Base-by-base conservation (phyloP, 495 filamentous ascomycete genomes). In the Daldinia loculata region DNA sequence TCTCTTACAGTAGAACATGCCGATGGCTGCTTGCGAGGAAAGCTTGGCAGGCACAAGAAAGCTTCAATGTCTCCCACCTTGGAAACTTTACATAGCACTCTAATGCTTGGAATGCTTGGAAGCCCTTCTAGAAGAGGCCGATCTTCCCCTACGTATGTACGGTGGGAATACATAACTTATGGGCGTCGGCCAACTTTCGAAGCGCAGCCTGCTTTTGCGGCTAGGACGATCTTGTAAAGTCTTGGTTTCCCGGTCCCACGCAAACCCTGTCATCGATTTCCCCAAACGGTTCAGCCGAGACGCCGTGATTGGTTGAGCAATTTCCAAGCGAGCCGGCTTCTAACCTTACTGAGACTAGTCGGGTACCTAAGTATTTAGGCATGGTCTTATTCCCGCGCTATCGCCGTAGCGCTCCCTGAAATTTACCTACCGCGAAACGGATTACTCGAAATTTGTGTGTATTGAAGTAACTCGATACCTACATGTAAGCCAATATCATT, bases 41-140 rank as follows among this genome's bases (percentile, higher is more conserved):
- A 27, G 51, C 70, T 73, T 73, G 70, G 70, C 70, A 73, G 70
- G 70, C 30, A 73, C 70, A 14, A 6, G 45, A 29, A 27, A 65
- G 15, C 15, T 41, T 22, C 32, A 22, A 32, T 39, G 32, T 43
- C 24, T 48, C 38, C 62, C 41, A 43, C 61, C 38, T 36, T 38
- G 3, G 34, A 36, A 36, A 36, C 34, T 36, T 3, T 36, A 14
- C 34, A 36, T 36, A 36, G 12, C 5, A 5, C 52, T 56, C 52
- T 34, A 22, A 34, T 34, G 52, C 52, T 30, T 53, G 27, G 22
- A 53, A 34, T 56, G 7, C 52, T 30, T 56, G 17, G 53, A 17
- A 53, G 6, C 5, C 8, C 53, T 72, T 67, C 64, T 65, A 64
- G 60, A 53, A 41, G 1, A 22, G 15, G 17, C 7, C 17, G 30